phyloP scores from a whole-genome alignment of 1,284 basidiomycete species.

The Ganoderma lingzhi region DNA sequence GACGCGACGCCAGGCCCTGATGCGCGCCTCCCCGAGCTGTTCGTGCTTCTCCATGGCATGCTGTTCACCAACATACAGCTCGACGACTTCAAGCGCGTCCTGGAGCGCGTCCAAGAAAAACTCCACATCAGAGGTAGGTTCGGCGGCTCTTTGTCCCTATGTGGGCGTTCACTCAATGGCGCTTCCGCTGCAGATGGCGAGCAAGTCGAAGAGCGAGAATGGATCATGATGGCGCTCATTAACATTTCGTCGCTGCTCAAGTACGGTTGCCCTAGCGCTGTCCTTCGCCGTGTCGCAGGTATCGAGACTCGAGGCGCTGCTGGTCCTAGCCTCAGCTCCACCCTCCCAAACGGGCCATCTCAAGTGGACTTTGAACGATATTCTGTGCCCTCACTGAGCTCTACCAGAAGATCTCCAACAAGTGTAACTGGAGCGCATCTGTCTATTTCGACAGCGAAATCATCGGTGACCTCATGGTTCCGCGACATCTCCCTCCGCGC shows the following conservation, averaged over 20 bases:
- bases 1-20: conserved; percentile 80
- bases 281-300: conserved; percentile 69
- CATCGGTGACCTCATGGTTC: too few relatives aligned
- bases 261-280: conserved; percentile 82
- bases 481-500: too few relatives aligned
- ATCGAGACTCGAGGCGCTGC: conserved; percentile 38
- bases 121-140: conserved; percentile 74
- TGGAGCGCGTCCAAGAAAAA: conserved; percentile 87
- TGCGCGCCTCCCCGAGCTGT: conserved; percentile 82
- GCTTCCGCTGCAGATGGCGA: conserved; percentile 34
- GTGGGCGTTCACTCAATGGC: conserved; percentile 11
- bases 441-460: too few relatives aligned
- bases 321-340: conserved; percentile 38
- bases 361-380: too few relatives aligned
- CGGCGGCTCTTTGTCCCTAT: conserved; percentile 3
- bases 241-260: conserved; percentile 88
- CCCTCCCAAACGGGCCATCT: conserved; percentile 28
- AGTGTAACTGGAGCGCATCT: too few relatives aligned
- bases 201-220: conserved; percentile 81
- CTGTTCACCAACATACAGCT: conserved; percentile 94
- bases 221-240: conserved; percentile 94
- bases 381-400: too few relatives aligned
- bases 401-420: too few relatives aligned
- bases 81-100: conserved; percentile 86
- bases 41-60: conserved; percentile 94